Conservation (phyloP, 2,329 filamentous ascomycete genomes). For the Cadophora sp. region DNA sequence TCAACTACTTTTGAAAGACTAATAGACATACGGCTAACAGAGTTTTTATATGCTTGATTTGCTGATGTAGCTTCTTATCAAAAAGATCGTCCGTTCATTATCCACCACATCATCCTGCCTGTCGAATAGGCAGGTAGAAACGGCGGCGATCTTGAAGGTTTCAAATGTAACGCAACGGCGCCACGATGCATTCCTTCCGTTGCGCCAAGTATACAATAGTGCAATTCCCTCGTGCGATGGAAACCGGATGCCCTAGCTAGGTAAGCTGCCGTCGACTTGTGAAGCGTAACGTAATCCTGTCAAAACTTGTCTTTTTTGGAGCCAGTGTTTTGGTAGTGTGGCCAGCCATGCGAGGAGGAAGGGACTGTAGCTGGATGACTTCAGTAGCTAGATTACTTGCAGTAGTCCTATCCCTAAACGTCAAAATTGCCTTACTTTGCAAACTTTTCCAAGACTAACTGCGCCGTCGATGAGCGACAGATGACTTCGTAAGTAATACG, state of each 20-base stretch:
- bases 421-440: background rate
- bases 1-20: no score
- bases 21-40: background rate
- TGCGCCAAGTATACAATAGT: background rate
- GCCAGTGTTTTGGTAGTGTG: background rate
- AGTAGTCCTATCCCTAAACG: background rate
- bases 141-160: conserved; percentile 3
- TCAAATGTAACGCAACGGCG: background rate
- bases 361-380: no score
- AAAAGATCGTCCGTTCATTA: background rate
- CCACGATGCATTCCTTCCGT: background rate
- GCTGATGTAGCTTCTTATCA: background rate
- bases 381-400: no score
- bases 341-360: no score
- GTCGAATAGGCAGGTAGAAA: background rate
- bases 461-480: background rate
- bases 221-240: background rate
- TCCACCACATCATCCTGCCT: background rate
- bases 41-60: background rate
- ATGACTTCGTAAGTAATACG: background rate
- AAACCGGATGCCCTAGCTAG: background rate
- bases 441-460: background rate
- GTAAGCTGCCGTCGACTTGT: background rate
- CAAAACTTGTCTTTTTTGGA: background rate
- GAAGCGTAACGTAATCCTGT: background rate